Conservation (phyloP, 768 basidiomycete genomes). For the Podaxis rugospora region DNA sequence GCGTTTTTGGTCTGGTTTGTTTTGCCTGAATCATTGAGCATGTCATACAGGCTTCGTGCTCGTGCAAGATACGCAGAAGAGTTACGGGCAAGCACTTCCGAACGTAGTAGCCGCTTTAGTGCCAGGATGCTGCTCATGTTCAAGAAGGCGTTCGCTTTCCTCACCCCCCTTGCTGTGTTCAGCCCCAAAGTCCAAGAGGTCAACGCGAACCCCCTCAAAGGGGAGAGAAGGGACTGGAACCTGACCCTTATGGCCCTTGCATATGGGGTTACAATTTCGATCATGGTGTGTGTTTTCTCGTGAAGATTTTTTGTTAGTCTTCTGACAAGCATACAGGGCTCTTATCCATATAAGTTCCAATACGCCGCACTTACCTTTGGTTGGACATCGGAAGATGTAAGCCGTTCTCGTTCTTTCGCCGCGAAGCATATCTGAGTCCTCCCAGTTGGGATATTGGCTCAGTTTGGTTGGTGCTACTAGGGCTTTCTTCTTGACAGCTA, state of each 20-base stretch:
- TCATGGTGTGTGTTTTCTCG: conserved; percentile 35
- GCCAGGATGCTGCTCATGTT: conserved; percentile 32
- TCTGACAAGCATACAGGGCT: conserved; percentile 37
- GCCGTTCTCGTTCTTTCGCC: conserved; percentile 13
- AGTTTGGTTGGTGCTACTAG: conserved; percentile 49
- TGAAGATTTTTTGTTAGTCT: neutral
- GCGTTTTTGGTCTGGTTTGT: conserved; percentile 48
- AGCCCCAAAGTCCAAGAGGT: conserved; percentile 33
- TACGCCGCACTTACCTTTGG: conserved; percentile 58
- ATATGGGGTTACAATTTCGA: conserved; percentile 42
- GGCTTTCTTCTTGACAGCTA: conserved; percentile 47
- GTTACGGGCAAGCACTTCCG: conserved; percentile 16
- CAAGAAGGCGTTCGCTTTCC: conserved; percentile 51
- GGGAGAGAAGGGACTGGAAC: conserved; percentile 55
- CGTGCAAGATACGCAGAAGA: conserved; percentile 31
- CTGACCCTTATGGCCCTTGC: conserved; percentile 50
- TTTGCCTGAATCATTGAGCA: conserved; percentile 76
- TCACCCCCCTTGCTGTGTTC: conserved; percentile 69
- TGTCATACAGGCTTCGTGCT: conserved; percentile 39
- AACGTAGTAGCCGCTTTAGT: conserved; percentile 14
- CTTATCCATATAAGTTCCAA: conserved; percentile 55
- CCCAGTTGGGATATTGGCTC: conserved; percentile 71
- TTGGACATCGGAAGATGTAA: conserved; percentile 64
- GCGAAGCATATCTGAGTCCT: neutral
- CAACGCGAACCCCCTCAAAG: conserved; percentile 34